Evolutionary conservation across 2,329 filamentous ascomycete species (phyloP).

Genomic region (Aspergillus transmontanensis): DNA sequence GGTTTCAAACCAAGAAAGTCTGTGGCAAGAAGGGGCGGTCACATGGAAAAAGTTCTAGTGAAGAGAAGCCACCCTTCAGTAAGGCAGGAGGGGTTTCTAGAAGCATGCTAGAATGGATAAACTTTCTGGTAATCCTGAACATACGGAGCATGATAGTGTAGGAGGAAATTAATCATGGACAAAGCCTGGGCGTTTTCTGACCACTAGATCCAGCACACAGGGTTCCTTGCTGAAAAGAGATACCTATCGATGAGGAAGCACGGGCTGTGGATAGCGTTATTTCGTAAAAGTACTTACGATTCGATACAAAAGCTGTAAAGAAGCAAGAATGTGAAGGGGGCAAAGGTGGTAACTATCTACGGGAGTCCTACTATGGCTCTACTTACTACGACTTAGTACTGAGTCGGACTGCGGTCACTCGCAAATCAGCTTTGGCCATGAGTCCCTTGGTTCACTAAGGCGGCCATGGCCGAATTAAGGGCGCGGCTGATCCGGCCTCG

Average conservation of each 20-base stretch:
- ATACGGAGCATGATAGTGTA: neutral
- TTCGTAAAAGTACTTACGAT: neutral
- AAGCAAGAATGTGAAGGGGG: neutral
- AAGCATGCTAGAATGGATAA: constrained; percentile 16
- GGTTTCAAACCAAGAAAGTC: neutral
- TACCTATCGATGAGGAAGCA: neutral
- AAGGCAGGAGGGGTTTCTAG: constrained; percentile 13
- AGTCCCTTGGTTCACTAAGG: neutral
- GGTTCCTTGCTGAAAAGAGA: neutral
- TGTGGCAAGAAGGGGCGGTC: constrained; percentile 7
- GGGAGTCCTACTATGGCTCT: neutral
- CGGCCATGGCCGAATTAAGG: constrained; percentile 9
- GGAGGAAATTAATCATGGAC: too few species aligned
- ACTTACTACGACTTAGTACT: neutral
- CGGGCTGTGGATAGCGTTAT: neutral
- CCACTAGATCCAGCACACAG: neutral
- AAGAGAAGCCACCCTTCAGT: neutral
- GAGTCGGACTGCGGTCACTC: too few species aligned
- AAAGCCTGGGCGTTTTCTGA: neutral
- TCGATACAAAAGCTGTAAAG: neutral
- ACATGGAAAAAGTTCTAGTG: constrained; percentile 8
- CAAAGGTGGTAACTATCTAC: neutral
- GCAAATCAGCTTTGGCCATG: neutral
- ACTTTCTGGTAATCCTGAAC: neutral
- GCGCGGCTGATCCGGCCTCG: constrained; percentile 18